These are phyloP conservation scores for Selaginella tamariscina DNA, from an alignment of 75 land plant genomes.

Conservation along the genomic window DNA sequence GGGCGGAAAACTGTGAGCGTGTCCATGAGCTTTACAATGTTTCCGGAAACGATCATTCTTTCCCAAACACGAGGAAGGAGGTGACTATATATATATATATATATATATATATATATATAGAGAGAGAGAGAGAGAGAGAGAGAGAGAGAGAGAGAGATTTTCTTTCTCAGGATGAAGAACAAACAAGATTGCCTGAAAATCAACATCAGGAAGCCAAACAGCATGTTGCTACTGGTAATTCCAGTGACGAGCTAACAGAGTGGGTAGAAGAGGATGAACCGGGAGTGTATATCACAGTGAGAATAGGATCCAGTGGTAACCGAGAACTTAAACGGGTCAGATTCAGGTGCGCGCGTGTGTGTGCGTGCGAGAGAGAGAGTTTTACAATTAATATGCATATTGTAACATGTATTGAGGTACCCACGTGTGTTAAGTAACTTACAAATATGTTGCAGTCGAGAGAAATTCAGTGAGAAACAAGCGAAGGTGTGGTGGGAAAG, in stretches of 20 bases:
- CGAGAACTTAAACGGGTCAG: slow-evolving; percentile 84
- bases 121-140: too few relatives aligned
- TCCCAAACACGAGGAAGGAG: slow-evolving; percentile 16
- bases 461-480: slow-evolving; percentile 44
- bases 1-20: slow-evolving; percentile 90
- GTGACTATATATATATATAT: too few relatives aligned
- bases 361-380: slow-evolving; percentile 2
- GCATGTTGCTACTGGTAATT: not conserved
- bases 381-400: not conserved
- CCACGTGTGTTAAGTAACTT: not conserved
- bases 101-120: too few relatives aligned
- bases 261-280: slow-evolving; percentile 88
- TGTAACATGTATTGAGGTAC: not conserved
- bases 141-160: too few relatives aligned
- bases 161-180: not conserved
- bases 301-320: slow-evolving; percentile 31
- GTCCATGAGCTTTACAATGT: slow-evolving; percentile 91
- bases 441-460: slow-evolving; percentile 39
- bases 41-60: slow-evolving; percentile 17
- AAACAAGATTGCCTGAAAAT: not conserved
- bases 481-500: slow-evolving; percentile 81
- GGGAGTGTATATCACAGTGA: slow-evolving; percentile 79
- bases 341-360: slow-evolving; percentile 39
- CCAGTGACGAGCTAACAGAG: slow-evolving; percentile 33
- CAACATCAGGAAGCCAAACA: not conserved